A percentile compares a stretch with the other conserved stretches of the same genome.
Conservation (phyloP, 2,329 filamentous ascomycete species). For the Dendrostoma leiphaemia region DNA sequence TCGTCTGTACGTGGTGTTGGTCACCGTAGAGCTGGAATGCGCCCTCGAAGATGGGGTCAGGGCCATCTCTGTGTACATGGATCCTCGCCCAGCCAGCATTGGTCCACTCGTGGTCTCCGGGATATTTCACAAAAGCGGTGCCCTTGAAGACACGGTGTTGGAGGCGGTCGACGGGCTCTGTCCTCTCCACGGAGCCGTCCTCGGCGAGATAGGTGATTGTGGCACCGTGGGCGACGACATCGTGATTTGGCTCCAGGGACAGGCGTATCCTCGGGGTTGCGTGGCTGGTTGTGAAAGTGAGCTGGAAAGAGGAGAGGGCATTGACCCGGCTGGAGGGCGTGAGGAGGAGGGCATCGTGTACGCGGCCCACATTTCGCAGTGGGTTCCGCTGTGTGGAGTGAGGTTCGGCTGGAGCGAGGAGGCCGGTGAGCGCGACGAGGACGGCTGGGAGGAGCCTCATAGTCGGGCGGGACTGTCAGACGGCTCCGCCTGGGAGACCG, state of each 20-base stretch:
- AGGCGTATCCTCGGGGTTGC: slow-evolving; percentile 71
- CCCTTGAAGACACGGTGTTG: slow-evolving; percentile 86
- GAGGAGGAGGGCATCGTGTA: slow-evolving; percentile 70
- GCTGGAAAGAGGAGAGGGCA: slow-evolving; percentile 78
- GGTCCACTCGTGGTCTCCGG: slow-evolving; percentile 65
- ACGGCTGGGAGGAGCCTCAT: slow-evolving; percentile 15
- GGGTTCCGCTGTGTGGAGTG: slow-evolving; percentile 75
- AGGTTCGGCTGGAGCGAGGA: slow-evolving; percentile 40
- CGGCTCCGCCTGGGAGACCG: not conserved
- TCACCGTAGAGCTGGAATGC: slow-evolving; percentile 79
- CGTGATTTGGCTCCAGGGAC: slow-evolving; percentile 83
- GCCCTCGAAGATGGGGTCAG: slow-evolving; percentile 81
- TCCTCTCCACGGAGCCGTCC: slow-evolving; percentile 65
- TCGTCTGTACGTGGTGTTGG: slow-evolving; percentile 82
- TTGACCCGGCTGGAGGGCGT: slow-evolving; percentile 71
- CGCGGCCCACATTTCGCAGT: slow-evolving; percentile 67
- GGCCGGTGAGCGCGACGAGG: slow-evolving; percentile 25
- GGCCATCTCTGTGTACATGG: slow-evolving; percentile 73
- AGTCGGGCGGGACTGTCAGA: slow-evolving; percentile 6
- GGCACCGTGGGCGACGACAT: slow-evolving; percentile 77
- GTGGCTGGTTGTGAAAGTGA: slow-evolving; percentile 74
- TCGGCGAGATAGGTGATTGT: slow-evolving; percentile 68
- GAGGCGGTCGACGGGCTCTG: slow-evolving; percentile 69
- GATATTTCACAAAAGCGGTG: slow-evolving; percentile 65
- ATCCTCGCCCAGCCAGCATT: slow-evolving; percentile 86